These are phyloP conservation scores for Chalciporus piperatus DNA, from an alignment of 768 basidiomycete genomes.

Conservation along the genomic window DNA sequence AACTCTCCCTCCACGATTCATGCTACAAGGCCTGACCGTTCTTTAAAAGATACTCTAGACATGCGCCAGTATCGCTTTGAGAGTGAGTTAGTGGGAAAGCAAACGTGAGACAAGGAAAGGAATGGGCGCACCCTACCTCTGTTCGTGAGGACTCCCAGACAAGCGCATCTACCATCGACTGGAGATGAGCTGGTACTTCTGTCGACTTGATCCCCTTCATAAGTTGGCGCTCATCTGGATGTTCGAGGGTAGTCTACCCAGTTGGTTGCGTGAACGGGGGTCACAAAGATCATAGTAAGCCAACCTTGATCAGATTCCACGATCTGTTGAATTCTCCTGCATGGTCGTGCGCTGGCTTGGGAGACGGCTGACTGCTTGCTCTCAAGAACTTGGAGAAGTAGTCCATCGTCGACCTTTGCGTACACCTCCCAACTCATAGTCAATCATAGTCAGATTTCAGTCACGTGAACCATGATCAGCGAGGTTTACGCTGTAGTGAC, in stretches of 20 bases:
- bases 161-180: constrained; percentile 80
- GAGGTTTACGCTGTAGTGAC: too few species aligned
- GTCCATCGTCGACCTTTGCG: constrained; percentile 49
- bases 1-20: background rate
- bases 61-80: constrained; percentile 77
- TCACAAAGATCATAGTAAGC: constrained; percentile 8
- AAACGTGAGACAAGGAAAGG: background rate
- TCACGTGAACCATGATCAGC: too few species aligned
- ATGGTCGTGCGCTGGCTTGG: constrained; percentile 59
- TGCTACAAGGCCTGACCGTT: constrained; percentile 51
- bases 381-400: constrained; percentile 82
- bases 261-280: constrained; percentile 7
- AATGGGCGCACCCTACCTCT: constrained; percentile 77
- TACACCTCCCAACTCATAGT: background rate
- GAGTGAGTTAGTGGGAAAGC: constrained; percentile 9
- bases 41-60: constrained; percentile 88
- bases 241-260: constrained; percentile 69
- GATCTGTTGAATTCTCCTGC: constrained; percentile 72
- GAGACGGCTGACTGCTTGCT: constrained; percentile 38
- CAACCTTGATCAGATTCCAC: constrained; percentile 73
- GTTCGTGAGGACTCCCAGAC: constrained; percentile 81
- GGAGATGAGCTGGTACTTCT: constrained; percentile 71
- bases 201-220: constrained; percentile 78
- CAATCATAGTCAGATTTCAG: too few species aligned
- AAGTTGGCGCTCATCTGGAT: constrained; percentile 89